phyloP scores from a whole-genome alignment of 129 eudicot genomes.

The Silybum marianum region DNA sequence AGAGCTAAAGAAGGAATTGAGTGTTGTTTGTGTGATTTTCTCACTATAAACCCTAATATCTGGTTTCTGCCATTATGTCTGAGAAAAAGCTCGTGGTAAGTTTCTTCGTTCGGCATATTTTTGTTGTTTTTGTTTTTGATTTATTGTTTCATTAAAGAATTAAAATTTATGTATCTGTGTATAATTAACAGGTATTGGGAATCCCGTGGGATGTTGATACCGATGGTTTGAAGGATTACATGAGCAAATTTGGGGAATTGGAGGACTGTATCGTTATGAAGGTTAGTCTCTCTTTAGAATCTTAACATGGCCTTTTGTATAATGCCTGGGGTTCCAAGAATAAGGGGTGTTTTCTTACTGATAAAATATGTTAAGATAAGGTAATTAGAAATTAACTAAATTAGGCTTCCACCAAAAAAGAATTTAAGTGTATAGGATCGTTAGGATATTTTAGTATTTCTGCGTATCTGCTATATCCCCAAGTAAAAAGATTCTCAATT shows the following conservation, averaged over 20 bases:
- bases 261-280: slow-evolving; percentile 99
- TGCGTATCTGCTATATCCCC: background rate
- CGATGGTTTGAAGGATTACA: slow-evolving; percentile 85
- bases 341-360: background rate
- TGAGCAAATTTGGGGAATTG: slow-evolving; percentile 89
- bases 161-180: background rate
- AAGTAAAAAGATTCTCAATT: background rate
- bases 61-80: slow-evolving; percentile 42
- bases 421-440: background rate
- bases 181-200: slow-evolving; percentile 73
- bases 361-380: background rate
- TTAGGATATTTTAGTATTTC: background rate
- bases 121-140: background rate
- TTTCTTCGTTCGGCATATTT: background rate
- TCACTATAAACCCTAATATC: slow-evolving; percentile 19
- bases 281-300: slow-evolving; percentile 46
- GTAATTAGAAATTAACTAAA: background rate
- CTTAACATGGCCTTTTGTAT: background rate
- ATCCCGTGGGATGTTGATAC: slow-evolving; percentile 96
- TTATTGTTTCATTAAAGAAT: background rate
- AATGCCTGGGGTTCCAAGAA: background rate
- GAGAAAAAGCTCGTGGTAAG: slow-evolving; percentile 92
- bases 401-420: background rate
- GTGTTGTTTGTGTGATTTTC: slow-evolving; percentile 36
- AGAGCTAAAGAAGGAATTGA: slow-evolving; percentile 44